A percentile compares a stretch with the other conserved stretches of the same genome.
Evolutionary conservation across 306 rosid species (phyloP).

Genomic region (Quercus alba): DNA sequence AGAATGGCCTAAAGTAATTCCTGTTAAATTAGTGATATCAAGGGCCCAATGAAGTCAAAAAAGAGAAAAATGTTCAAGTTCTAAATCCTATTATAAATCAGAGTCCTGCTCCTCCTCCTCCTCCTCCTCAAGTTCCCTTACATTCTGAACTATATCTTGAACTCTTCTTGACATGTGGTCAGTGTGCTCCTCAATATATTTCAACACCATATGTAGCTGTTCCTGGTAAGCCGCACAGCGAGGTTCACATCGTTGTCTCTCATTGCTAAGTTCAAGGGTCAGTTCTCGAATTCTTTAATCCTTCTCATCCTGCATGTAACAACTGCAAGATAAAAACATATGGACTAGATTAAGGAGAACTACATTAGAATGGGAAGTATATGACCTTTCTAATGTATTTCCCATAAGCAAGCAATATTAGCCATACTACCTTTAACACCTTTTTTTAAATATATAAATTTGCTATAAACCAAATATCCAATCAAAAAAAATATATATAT

Average conservation of each 20-base stretch:
- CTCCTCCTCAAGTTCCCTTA: slow-evolving; percentile 55
- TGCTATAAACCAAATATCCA: no score
- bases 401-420: no score
- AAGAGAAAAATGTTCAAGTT: background rate
- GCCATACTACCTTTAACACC: no score
- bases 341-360: no score
- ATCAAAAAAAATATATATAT: no score
- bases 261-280: slow-evolving; percentile 56
- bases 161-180: slow-evolving; percentile 56
- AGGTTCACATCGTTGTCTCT: slow-evolving; percentile 56
- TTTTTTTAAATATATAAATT: no score
- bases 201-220: slow-evolving; percentile 46
- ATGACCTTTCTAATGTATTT: no score
- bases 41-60: background rate
- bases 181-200: slow-evolving; percentile 54
- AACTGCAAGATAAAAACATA: background rate
- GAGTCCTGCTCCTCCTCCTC: slow-evolving; percentile 41
- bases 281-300: slow-evolving; percentile 64
- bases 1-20: background rate
- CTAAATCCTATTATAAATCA: background rate
- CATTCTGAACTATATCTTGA: slow-evolving; percentile 46
- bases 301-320: slow-evolving; percentile 57
- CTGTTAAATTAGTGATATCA: background rate
- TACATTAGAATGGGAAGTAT: no score
- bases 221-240: slow-evolving; percentile 68